These are phyloP conservation scores for Lactarius indigo DNA, from an alignment of 768 basidiomycete species.

Conservation along the genomic window DNA sequence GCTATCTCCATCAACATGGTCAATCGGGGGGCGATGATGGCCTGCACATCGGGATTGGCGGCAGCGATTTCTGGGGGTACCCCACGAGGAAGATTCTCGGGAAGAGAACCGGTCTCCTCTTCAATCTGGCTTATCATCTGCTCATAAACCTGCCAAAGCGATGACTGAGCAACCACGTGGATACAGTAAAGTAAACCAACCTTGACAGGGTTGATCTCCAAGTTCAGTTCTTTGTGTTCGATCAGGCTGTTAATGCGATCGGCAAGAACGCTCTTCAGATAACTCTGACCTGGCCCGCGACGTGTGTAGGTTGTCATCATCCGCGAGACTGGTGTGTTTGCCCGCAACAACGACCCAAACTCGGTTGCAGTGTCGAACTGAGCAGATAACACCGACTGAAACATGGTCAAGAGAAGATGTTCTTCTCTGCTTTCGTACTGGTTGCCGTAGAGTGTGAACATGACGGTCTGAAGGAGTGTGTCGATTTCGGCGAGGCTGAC, in stretches of 20 bases:
- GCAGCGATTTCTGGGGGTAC: slow-evolving; percentile 94
- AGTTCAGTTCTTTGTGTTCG: slow-evolving; percentile 98
- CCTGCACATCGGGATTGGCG: slow-evolving; percentile 92
- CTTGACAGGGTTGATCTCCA: slow-evolving; percentile 99
- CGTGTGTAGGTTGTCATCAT: slow-evolving; percentile 99
- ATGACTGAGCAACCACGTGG: neutral
- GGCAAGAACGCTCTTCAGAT: slow-evolving; percentile 94
- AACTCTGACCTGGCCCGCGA: slow-evolving; percentile 96
- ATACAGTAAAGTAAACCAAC: slow-evolving; percentile 38
- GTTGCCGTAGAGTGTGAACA: slow-evolving; percentile 99
- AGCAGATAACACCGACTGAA: slow-evolving; percentile 96
- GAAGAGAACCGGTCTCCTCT: slow-evolving; percentile 91
- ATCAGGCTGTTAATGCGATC: slow-evolving; percentile 98
- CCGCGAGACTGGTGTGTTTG: slow-evolving; percentile 97
- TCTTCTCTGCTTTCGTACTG: slow-evolving; percentile 99
- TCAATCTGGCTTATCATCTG: slow-evolving; percentile 99
- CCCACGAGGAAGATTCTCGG: slow-evolving; percentile 86
- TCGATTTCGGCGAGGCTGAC: slow-evolving; percentile 97
- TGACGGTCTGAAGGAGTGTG: slow-evolving; percentile 97
- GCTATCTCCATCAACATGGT: slow-evolving; percentile 99
- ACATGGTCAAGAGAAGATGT: slow-evolving; percentile 98
- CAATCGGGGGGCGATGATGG: slow-evolving; percentile 93
- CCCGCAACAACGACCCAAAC: slow-evolving; percentile 96
- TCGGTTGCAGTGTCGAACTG: slow-evolving; percentile 99
- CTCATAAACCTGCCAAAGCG: slow-evolving; percentile 82